These are phyloP conservation scores for Phytophthora europaea DNA, from an alignment of 352 stramenopile species.

Conservation along the genomic window DNA sequence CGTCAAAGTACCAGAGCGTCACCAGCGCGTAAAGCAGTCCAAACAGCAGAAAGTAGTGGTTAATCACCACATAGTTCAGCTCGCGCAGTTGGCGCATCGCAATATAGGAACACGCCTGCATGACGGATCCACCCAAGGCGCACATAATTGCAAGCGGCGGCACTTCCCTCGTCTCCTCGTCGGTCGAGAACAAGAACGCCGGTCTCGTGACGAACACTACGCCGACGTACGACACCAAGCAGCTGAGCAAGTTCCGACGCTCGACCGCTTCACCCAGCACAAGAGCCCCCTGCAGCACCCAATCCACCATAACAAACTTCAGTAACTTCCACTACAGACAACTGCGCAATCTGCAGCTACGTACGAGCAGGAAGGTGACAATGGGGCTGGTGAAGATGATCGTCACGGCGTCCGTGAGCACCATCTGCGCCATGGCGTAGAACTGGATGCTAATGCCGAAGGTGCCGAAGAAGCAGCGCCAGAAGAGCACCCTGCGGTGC, in stretches of 20 bases:
- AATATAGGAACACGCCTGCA: conserved; percentile 66
- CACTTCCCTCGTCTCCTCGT: conserved; percentile 21
- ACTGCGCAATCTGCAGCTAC: conserved; percentile 8
- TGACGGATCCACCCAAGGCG: conserved; percentile 51
- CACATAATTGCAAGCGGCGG: conserved; percentile 46
- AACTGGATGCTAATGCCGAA: conserved; percentile 68
- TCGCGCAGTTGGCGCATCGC: conserved; percentile 64
- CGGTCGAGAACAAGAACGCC: conserved; percentile 55
- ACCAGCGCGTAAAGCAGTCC: conserved; percentile 37
- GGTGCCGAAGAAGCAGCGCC: conserved; percentile 63
- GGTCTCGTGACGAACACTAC: conserved; percentile 75
- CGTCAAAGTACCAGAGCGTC: conserved; percentile 41
- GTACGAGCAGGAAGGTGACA: conserved; percentile 73
- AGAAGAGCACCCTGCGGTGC: conserved; percentile 41
- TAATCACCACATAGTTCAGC: conserved; percentile 44
- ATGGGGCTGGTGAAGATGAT: conserved; percentile 76
- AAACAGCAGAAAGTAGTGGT: conserved; percentile 55
- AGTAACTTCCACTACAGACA: not conserved
- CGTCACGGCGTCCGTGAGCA: conserved; percentile 73
- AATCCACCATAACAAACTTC: conserved; percentile 27
- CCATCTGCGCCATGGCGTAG: conserved; percentile 80
- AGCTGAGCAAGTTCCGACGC: conserved; percentile 52
- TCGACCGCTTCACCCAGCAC: conserved; percentile 62
- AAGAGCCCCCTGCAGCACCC: conserved; percentile 44
- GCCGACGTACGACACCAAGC: conserved; percentile 62